phyloP scores from a whole-genome alignment of 2,329 filamentous ascomycete genomes.

The Endothia cerciana region DNA sequence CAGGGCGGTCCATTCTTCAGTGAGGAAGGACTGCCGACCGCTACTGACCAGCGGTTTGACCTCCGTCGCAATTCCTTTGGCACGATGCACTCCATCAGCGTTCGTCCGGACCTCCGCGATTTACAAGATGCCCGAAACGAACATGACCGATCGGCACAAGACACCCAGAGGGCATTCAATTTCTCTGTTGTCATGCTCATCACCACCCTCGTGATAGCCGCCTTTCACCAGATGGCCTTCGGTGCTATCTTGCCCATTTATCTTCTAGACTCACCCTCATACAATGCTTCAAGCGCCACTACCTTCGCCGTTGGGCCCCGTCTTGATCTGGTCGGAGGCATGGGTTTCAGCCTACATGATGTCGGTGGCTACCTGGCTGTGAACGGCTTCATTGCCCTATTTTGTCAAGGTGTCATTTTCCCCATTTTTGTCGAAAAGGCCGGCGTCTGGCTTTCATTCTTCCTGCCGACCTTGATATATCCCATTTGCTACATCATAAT shows the following conservation, averaged over 20 bases:
- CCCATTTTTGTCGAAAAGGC: slow-evolving; percentile 49
- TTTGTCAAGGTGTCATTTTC: slow-evolving; percentile 69
- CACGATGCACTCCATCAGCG: slow-evolving; percentile 45
- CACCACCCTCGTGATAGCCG: slow-evolving; percentile 44
- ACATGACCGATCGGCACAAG: slow-evolving; percentile 28
- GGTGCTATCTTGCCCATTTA: slow-evolving; percentile 47
- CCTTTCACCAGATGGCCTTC: slow-evolving; percentile 53
- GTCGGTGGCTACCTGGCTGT: slow-evolving; percentile 71
- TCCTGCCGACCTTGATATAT: slow-evolving; percentile 67
- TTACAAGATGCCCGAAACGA: slow-evolving; percentile 15
- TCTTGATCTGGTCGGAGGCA: slow-evolving; percentile 58
- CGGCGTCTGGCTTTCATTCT: slow-evolving; percentile 69
- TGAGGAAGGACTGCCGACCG: slow-evolving; percentile 41
- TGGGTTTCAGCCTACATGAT: slow-evolving; percentile 67
- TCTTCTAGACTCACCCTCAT: slow-evolving; percentile 43
- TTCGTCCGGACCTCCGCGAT: slow-evolving; percentile 33
- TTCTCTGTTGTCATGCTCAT: slow-evolving; percentile 48
- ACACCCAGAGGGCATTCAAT: slow-evolving; percentile 40
- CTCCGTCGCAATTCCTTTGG: slow-evolving; percentile 45
- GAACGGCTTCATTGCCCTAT: slow-evolving; percentile 70
- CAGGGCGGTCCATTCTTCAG: slow-evolving; percentile 37
- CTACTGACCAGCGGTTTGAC: slow-evolving; percentile 42
- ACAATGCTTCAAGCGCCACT: slow-evolving; percentile 30
- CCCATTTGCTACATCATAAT: slow-evolving; percentile 71
- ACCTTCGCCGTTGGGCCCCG: slow-evolving; percentile 23